Percentiles rank a stretch among this genome's conserved stretches.
These are phyloP conservation scores for Calophaca sinica DNA, from an alignment of 306 rosid species.

Conservation along the genomic window DNA sequence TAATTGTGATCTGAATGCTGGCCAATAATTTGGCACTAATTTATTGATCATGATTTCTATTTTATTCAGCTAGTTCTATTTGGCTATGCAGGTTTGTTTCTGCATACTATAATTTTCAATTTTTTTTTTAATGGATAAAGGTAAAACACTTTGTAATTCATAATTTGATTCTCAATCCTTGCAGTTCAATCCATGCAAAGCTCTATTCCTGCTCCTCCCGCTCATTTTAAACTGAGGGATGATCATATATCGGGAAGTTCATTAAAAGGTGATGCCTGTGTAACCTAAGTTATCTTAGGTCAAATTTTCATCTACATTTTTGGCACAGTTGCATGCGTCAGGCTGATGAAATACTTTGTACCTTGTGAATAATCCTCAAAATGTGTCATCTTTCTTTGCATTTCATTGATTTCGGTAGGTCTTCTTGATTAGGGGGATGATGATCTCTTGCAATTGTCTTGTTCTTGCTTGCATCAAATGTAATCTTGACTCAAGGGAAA, in stretches of 20 bases:
- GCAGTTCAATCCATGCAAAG: constrained; percentile 87
- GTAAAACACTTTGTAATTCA: constrained; percentile 32
- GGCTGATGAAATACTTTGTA: constrained; percentile 35
- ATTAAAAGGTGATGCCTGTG: constrained; percentile 71
- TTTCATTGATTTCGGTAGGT: constrained; percentile 19
- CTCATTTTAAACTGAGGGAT: constrained; percentile 87
- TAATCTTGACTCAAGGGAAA: constrained; percentile 9
- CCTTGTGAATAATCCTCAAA: constrained; percentile 24
- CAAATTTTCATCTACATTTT: constrained; percentile 18
- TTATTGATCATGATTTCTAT: constrained; percentile 1
- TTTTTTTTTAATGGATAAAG: constrained; percentile 21
- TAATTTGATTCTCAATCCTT: constrained; percentile 41
- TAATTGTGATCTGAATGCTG: not conserved
- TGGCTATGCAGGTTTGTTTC: constrained; percentile 10
- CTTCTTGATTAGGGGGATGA: constrained; percentile 32
- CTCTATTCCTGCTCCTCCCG: constrained; percentile 95
- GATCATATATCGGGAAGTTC: constrained; percentile 96
- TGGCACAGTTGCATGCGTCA: constrained; percentile 27
- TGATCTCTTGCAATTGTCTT: constrained; percentile 27
- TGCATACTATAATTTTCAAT: constrained; percentile 16
- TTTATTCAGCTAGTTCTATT: constrained; percentile 23
- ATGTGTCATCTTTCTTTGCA: constrained; percentile 12
- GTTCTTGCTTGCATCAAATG: constrained; percentile 20
- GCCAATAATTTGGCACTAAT: constrained; percentile 24
- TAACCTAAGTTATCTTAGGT: constrained; percentile 24